Base-by-base conservation (phyloP, 2,329 filamentous ascomycete genomes). In the Harringtonia lauricola region DNA sequence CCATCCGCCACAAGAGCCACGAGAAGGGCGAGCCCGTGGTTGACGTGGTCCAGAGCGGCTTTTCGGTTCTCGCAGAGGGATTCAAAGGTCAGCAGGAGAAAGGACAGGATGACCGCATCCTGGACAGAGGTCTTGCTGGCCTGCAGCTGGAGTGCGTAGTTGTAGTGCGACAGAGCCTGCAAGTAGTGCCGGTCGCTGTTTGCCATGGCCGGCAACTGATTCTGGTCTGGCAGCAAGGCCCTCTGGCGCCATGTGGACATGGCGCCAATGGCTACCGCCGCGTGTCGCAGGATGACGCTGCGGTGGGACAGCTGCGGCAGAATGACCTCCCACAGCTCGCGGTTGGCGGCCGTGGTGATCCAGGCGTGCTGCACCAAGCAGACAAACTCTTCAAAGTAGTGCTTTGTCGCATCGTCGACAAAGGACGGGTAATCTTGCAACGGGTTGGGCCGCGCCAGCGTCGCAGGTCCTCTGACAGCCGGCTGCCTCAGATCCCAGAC, bases 31-130 rank as follows among this genome's bases (percentile, higher is more conserved):
- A 60, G 58, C 1, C 62, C 63, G 43, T 57, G 61, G 43, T 52
- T 54, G 36, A 63, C 50, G 42, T 65, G 63, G 14, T 57, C 50
- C 17, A 61, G 52, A 3, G 60, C 61, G 1, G 57, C 56, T 17
- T 50, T 51, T 9, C 50, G 46, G 43, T 64, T 62, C 15, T 56
- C 58, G 45, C 64, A 59, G 31, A 62, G 42, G 13, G 54, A 55
- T 41, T 63, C 60, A 39, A 63, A 63, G 38, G 59, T 53, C 45
- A 57, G 54, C 44, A 63, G 62, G 33, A 63, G 55, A 43, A 63
- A 51, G 41, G 55, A 61, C 47, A 59, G 60, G 2, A 62, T 34
- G n/a, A 61, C 53, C 2, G 59, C 57, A 10, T 55, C 53, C 15
- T 62, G 36, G 2, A 57, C 34, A 1, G 59, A 60, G n/a, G 48